Percentiles rank a stretch among this genome's conserved stretches.
Conservation (phyloP, 164 flowering plant species). For the Echeveria elegans region DNA sequence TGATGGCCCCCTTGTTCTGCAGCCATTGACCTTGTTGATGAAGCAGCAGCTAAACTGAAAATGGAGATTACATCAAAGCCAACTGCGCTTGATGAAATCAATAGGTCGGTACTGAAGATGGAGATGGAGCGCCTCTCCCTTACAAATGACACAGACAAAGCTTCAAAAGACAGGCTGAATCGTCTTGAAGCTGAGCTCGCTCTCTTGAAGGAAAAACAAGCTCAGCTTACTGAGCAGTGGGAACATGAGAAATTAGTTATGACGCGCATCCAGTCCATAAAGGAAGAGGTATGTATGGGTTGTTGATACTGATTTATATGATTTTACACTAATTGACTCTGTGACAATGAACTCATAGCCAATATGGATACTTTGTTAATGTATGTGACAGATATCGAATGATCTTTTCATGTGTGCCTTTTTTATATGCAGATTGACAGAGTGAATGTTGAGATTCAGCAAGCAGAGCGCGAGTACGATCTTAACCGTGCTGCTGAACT, state of each 20-base stretch:
- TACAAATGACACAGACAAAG: constrained; percentile 78
- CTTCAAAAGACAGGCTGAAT: constrained; percentile 76
- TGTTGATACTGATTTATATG: background rate
- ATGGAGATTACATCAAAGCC: constrained; percentile 98
- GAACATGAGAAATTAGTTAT: constrained; percentile 90
- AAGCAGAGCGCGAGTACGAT: constrained; percentile 93
- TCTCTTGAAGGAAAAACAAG: constrained; percentile 61
- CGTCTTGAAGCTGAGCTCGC: constrained; percentile 80
- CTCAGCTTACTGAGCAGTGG: constrained; percentile 80
- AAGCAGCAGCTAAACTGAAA: constrained; percentile 93
- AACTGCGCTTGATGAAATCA: constrained; percentile 81
- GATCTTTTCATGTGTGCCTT: too few relatives aligned
- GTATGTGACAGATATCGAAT: background rate
- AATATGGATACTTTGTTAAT: background rate
- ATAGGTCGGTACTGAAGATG: constrained; percentile 76
- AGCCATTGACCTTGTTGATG: constrained; percentile 97
- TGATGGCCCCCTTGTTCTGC: constrained; percentile 18
- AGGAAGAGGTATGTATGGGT: constrained; percentile 64
- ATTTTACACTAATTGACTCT: background rate
- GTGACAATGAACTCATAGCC: background rate
- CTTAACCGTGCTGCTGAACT: constrained; percentile 96
- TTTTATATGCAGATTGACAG: constrained; percentile 66
- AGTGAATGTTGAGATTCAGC: constrained; percentile 91
- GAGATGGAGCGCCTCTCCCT: constrained; percentile 95
- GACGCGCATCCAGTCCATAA: constrained; percentile 84